Evolutionary conservation across 2,329 filamentous ascomycete species (phyloP).

Genomic region (Mollisiaceae sp.): DNA sequence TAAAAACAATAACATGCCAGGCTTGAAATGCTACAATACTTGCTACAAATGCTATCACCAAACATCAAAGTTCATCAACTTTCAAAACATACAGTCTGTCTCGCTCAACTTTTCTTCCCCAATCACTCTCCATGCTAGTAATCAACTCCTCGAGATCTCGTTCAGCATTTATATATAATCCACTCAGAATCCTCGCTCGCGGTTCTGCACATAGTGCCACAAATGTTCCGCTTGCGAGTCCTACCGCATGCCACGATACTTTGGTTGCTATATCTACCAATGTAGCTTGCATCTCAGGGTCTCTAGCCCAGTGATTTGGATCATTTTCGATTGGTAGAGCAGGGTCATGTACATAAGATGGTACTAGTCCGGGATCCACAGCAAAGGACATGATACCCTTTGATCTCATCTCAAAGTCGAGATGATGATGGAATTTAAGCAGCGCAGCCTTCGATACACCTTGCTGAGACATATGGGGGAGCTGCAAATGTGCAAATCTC

Average conservation of each 20-base stretch:
- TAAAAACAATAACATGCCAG: not conserved
- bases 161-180: slow-evolving; percentile 33
- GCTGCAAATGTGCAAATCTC: slow-evolving; percentile 11
- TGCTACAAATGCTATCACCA: not conserved
- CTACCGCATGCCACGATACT: slow-evolving; percentile 28
- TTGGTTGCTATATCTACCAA: slow-evolving; percentile 12
- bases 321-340: not conserved
- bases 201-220: slow-evolving; percentile 31
- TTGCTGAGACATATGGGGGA: slow-evolving; percentile 28
- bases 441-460: slow-evolving; percentile 27
- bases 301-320: slow-evolving; percentile 24
- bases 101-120: slow-evolving; percentile 23
- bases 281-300: slow-evolving; percentile 19
- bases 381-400: slow-evolving; percentile 33
- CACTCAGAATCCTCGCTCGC: slow-evolving; percentile 28
- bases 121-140: slow-evolving; percentile 24
- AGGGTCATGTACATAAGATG: slow-evolving; percentile 29
- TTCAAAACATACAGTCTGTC: slow-evolving; percentile 33
- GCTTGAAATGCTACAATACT: not conserved
- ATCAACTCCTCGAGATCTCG: slow-evolving; percentile 41
- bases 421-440: slow-evolving; percentile 34
- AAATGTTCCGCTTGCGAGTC: slow-evolving; percentile 32
- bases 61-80: slow-evolving; percentile 33
- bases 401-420: slow-evolving; percentile 29
- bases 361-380: slow-evolving; percentile 32